Evolutionary conservation across 306 rosid species (phyloP).

Genomic region (Gillenia trifoliata): DNA sequence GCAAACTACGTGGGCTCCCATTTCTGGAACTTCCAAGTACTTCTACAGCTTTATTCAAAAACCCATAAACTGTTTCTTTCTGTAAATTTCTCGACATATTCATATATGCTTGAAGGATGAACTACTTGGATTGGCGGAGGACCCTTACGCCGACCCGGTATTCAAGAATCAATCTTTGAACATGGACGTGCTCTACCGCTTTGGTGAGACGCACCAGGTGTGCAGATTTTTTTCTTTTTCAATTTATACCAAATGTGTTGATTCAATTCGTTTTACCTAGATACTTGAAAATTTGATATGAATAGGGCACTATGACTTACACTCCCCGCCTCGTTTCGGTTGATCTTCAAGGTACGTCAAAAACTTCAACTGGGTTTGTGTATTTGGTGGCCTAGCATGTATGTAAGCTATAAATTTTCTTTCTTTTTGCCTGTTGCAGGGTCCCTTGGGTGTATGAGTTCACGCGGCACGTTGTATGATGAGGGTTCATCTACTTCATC

Average conservation of each 20-base stretch:
- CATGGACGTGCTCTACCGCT: slow-evolving; percentile 88
- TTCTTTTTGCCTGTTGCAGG: slow-evolving; percentile 43
- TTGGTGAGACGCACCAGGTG: slow-evolving; percentile 83
- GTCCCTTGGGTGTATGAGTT: slow-evolving; percentile 83
- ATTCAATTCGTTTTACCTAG: neutral
- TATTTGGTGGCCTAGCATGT: neutral
- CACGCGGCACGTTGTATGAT: slow-evolving; percentile 60
- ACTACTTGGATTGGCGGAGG: slow-evolving; percentile 64
- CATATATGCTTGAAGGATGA: slow-evolving; percentile 57
- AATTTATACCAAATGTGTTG: neutral
- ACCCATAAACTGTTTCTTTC: neutral
- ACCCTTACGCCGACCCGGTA: slow-evolving; percentile 52
- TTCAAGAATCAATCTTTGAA: slow-evolving; percentile 62
- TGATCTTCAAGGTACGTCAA: slow-evolving; percentile 62
- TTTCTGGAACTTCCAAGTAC: slow-evolving; percentile 96
- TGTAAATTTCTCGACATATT: neutral
- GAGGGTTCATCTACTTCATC: slow-evolving; percentile 41
- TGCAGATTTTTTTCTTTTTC: neutral
- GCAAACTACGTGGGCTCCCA: slow-evolving; percentile 88
- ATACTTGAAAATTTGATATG: slow-evolving; percentile 2
- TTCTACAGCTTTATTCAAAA: neutral
- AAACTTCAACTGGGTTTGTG: too few relatives aligned
- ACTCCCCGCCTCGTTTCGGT: slow-evolving; percentile 86
- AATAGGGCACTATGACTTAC: slow-evolving; percentile 70
- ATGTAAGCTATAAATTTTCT: neutral